phyloP scores from a whole-genome alignment of 768 basidiomycete genomes.

The Lanmaoa pseudosensibilis region DNA sequence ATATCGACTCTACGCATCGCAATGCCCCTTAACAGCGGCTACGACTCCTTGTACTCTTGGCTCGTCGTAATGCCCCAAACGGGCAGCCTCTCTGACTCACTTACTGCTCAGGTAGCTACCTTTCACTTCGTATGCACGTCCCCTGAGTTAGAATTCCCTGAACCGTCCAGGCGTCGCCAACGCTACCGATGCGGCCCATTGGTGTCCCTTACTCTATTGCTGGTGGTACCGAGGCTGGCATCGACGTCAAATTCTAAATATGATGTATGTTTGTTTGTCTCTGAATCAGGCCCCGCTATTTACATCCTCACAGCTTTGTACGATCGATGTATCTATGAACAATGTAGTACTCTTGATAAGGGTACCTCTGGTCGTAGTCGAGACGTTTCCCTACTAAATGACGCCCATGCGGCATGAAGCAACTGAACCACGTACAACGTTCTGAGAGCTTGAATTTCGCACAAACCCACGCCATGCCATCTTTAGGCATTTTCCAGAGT shows the following conservation, averaged over 20 bases:
- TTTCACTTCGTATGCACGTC: too few relatives aligned
- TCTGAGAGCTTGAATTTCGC: background rate
- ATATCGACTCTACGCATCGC: too few relatives aligned
- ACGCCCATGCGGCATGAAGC: background rate
- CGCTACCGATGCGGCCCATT: background rate
- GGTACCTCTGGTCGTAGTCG: background rate
- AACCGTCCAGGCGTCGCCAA: too few relatives aligned
- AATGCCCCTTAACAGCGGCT: too few relatives aligned
- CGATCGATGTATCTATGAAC: background rate
- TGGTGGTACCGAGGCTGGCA: background rate
- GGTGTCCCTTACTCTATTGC: background rate
- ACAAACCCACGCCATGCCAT: background rate
- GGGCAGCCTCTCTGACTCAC: too few relatives aligned
- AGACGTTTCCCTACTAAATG: background rate
- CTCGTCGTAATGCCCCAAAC: too few relatives aligned
- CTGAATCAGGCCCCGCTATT: background rate
- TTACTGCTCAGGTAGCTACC: too few relatives aligned
- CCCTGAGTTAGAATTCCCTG: too few relatives aligned
- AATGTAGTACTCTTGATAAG: background rate
- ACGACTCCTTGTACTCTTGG: too few relatives aligned
- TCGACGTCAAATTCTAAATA: background rate
- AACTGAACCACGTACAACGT: background rate
- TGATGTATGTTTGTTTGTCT: background rate
- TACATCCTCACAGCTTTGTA: background rate
- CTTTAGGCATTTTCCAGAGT: slow-evolving; percentile 16